Evolutionary conservation across 1,284 basidiomycete species (phyloP), one percentile per base, ranked within the genome.

Genomic region (Ceratobasidium sp.): DNA sequence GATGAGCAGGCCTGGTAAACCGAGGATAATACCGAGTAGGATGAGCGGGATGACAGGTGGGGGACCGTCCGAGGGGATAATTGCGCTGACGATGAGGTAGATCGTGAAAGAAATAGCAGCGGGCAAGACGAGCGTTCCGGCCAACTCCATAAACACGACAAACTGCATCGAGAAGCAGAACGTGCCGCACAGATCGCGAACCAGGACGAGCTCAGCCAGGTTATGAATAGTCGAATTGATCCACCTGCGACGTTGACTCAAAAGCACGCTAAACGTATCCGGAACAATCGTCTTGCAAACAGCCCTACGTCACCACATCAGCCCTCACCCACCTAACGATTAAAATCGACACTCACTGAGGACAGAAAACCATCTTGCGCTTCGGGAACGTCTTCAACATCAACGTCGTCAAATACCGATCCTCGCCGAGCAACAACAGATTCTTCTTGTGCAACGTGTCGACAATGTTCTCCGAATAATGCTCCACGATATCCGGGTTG

Each of bases 141-240:
- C 87, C 57, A 99, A 90, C 84, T 99, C 98, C 96, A 99, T 97
- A 85, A 98, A 96, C 74, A 99, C 96, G 83, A 98, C 93, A 85
- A 99, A 99, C 84, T 97, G 96, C 95, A 97, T 97, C 85, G 94
- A 96, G 86, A 97, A 96, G 87, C 96, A 98, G 85, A 97, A 97
- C 44, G 95, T 97, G 64, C 96, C 96, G 84, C 96, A 99, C 28
- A 99, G 90, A 83, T 99, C 96, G 80, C 95, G 94, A 40, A 99
- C 98, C 79, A 96, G 91, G 50, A 99, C 96, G 48, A 99, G 93
- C 85, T 99, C 98, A 96, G 99, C 98, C 74, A 99, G 90, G 84
- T 99, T 99, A 88, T 99, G 98, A 66, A 99, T 95, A 0, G 98
- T 99, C 61, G 96, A 99, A 86, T 99, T 99, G 88, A 99, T 99